These are phyloP conservation scores for Tremella fuciformis DNA, from an alignment of 768 basidiomycete genomes.

Conservation along the genomic window DNA sequence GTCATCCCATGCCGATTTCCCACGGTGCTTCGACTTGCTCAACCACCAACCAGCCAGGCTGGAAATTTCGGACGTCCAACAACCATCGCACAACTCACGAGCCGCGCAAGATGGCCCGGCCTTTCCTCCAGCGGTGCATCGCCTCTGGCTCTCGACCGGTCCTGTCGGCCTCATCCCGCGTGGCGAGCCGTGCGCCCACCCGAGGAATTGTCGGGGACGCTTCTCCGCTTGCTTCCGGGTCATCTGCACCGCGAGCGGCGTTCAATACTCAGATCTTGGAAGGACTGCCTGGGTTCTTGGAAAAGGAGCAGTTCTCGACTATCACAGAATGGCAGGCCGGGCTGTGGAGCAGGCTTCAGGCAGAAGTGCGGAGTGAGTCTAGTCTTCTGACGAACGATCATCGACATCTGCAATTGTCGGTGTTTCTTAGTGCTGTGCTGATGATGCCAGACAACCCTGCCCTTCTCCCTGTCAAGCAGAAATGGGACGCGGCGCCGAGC, in stretches of 20 bases:
- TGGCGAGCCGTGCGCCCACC: too few relatives aligned
- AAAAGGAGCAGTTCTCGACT: slow-evolving; percentile 35
- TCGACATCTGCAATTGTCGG: background rate
- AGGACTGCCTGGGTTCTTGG: slow-evolving; percentile 35
- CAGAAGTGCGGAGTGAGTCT: slow-evolving; percentile 47
- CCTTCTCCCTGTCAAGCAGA: slow-evolving; percentile 32
- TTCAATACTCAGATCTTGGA: slow-evolving; percentile 35
- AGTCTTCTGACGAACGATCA: background rate
- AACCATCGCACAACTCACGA: too few relatives aligned
- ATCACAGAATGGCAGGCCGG: slow-evolving; percentile 45
- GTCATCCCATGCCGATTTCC: too few relatives aligned
- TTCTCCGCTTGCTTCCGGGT: background rate
- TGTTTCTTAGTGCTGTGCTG: background rate
- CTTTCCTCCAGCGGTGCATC: too few relatives aligned
- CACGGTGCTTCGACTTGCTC: too few relatives aligned
- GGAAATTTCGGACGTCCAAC: too few relatives aligned
- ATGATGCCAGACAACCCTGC: slow-evolving; percentile 35
- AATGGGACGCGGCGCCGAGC: slow-evolving; percentile 32
- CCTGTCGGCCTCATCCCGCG: too few relatives aligned
- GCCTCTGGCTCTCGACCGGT: too few relatives aligned
- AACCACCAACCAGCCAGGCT: too few relatives aligned
- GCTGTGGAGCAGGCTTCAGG: slow-evolving; percentile 45
- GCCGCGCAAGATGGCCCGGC: too few relatives aligned
- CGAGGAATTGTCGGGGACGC: too few relatives aligned
- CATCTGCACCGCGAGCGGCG: slow-evolving; percentile 9